phyloP scores from a whole-genome alignment of 768 basidiomycete genomes.

The Obba rivulosa region DNA sequence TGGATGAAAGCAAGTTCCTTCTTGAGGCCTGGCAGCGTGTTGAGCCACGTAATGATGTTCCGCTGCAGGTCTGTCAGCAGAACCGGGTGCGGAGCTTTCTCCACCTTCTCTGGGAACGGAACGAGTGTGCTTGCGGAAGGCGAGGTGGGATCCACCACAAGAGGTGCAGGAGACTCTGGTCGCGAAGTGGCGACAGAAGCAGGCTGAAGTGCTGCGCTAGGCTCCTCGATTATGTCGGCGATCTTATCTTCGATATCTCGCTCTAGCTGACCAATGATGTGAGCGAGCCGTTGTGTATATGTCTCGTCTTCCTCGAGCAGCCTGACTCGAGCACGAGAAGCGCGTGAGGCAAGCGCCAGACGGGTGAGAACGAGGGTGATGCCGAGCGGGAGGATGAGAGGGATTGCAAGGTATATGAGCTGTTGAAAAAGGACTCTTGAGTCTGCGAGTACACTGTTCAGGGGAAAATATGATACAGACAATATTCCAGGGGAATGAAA shows the following conservation, averaged over 20 bases:
- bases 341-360: slow-evolving; percentile 49
- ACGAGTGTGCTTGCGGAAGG: background rate
- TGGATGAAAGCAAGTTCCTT: slow-evolving; percentile 68
- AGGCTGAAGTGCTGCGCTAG: background rate
- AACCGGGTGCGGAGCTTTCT: slow-evolving; percentile 27
- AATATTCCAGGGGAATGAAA: slow-evolving; percentile 65
- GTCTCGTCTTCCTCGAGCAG: slow-evolving; percentile 53
- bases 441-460: background rate
- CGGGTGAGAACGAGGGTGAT: slow-evolving; percentile 50
- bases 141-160: background rate
- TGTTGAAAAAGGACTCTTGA: slow-evolving; percentile 16
- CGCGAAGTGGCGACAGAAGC: background rate
- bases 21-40: slow-evolving; percentile 59
- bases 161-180: background rate
- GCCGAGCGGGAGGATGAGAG: slow-evolving; percentile 59
- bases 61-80: slow-evolving; percentile 42
- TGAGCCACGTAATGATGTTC: slow-evolving; percentile 53
- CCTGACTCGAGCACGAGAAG: slow-evolving; percentile 61
- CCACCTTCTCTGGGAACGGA: background rate
- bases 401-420: slow-evolving; percentile 52
- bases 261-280: slow-evolving; percentile 56
- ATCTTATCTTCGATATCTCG: slow-evolving; percentile 55
- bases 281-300: slow-evolving; percentile 44
- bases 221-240: slow-evolving; percentile 50
- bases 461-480: slow-evolving; percentile 34